Evolutionary conservation across 1,284 basidiomycete genomes (phyloP), one percentile per base, ranked within the genome.

Genomic region (Serendipita sp.): DNA sequence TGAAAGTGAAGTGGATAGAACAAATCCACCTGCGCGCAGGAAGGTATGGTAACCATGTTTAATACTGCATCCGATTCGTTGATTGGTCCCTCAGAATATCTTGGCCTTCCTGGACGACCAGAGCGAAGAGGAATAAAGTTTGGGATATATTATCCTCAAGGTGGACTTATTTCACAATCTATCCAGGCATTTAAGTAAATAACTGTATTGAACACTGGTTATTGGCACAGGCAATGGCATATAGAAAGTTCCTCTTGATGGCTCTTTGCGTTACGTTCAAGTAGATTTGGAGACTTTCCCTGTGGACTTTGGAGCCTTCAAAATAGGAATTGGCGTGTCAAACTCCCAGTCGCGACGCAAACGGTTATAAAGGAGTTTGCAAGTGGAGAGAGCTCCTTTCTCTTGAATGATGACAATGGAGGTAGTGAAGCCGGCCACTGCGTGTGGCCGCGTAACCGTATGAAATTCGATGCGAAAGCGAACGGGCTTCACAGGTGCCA

Each of bases 381-480:
- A 91, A 43, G 81, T 87, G 44, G 87, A 85, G 63, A 83, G 74
- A 10, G 91, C 84, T 0, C 93, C 93, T 72, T 87, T 92, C 76
- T 95, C 93, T 69, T 91, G 85, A 13, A 90, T 78, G 64, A 94
- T 72, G 10, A 80, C 77, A 69, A 94, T 72, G 53, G 77, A 78
- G 3, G 87, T 82, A 61, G 76, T 73, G 66, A 77, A 79, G 2
- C 79, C 79, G 15, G 77, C 76, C 0, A 64, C 61, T 53, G 72
- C 71, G 62, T 81, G 78, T 5, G 76, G 75, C 66, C 71, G 72
- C 47, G 69, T 75, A 41, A 77, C 72, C 47, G 76, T 71, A 41
- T 82, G 79, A 63, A 91, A 75, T 69, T 91, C 89, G 42, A 91
- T 85, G 62, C 86, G 80, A 75, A 94, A 94, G 68, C 81, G 82